Evolutionary conservation across 441 rosid genomes (phyloP), one percentile per base, ranked within the genome.

Genomic region (Gossypium gossypioides): DNA sequence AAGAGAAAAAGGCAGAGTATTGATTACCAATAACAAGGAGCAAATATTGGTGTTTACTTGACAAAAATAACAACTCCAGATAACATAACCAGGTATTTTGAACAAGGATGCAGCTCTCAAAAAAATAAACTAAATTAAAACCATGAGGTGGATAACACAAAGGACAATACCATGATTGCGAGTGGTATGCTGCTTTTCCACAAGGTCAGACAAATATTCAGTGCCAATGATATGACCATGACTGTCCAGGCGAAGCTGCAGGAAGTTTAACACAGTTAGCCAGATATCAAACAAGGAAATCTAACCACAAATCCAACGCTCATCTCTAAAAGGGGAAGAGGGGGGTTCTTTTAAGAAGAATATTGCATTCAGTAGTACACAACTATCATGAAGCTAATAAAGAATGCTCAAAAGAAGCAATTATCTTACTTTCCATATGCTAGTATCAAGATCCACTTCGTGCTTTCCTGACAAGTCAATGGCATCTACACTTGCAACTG

Each of bases 401-500:
- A 56, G 50, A 18, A 22, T 15, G 4, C 59, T 5, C 68, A 50
- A 52, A 63, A 68, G 69, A 71, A 77, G 18, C 37, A 54, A 56
- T 25, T 34, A 3, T 59, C 82, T 79, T 85, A 95, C 99, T 81
- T 95, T 95, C 99, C 98, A 95, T 74, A 95, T 88, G 81, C 86
- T 92, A 69, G 98, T 95, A 79, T 92, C 96, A n/a, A 95, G 97
- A 85, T 95, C 99, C 72, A 95, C 99, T 91, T 95, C 98, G 79
- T 95, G 99, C 86, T 92, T 95, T 75, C 99, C 99, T 1, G 99
- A 95, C 99, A 95, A 91, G 80, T 95, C 98, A 81, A 92, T 92
- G 74, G 99, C 99, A 81, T 95, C 99, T 69, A 95, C 83, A 68
- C 99, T 95, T 82, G 92, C 73, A 24, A 92, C 99, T 95, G 83